Base-by-base conservation (phyloP, 2,329 filamentous ascomycete species). In the Calonectria honghensis region DNA sequence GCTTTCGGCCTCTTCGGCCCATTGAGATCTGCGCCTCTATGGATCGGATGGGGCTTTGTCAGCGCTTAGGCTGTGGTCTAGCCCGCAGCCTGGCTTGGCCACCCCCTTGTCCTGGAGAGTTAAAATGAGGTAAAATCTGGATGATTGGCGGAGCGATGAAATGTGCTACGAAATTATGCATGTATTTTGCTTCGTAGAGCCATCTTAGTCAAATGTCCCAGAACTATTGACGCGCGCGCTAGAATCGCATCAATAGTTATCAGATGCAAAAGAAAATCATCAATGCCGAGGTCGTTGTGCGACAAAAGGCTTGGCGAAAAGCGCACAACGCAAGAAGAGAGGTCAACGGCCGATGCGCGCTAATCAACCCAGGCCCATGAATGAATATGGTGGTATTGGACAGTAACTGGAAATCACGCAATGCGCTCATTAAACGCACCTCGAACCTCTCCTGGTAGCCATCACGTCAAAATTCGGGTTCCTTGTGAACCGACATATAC, bases 1-100 rank as follows among this genome's bases (percentile, higher is more conserved):
- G 52, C 24, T 29, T 14, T 63, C 35, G 57, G 57, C 29, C 24
- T 63, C 37, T 20, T 37, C n/a, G 57, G n/a, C 35, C 57, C 57
- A 63, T 41, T 63, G 13, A 41, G 57, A 63, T 63, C 57, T 63
- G 57, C 57, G 11, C 3, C 24, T 29, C 16, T 3, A 41, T 63
- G 57, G 35, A 27, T 27, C 35, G 41, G 29, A 41, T 39, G 11
- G 32, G 7, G 57, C 57, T 63, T 63, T 63, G 57, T 63, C 57
- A 63, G 35, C 24, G 37, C 37, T 31, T 63, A 41, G 57, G 27
- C 14, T 16, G 20, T 41, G 6, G 37, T 27, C 35, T 63, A 41
- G 35, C 24, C 35, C 14, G 14, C 14, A 24, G 7, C 57, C 27
- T 18, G 57, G 14, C 37, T 11, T 24, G 35, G 57, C 6, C 35